Base-by-base conservation (phyloP, 1,284 basidiomycete species). In the Phellinidium pouzarii region DNA sequence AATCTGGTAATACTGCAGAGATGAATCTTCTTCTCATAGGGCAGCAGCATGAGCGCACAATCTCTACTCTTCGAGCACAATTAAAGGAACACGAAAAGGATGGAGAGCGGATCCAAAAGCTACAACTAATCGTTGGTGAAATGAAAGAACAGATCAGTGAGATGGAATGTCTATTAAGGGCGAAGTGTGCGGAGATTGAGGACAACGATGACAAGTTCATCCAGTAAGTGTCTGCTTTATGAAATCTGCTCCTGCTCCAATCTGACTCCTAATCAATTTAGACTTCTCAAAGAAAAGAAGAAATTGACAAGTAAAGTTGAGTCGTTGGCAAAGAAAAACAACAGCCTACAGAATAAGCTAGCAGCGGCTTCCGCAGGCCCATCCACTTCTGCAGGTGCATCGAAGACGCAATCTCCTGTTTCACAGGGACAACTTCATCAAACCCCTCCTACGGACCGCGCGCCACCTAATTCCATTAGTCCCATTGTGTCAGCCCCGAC, bases 181-280 rank as follows among this genome's bases (percentile, higher is more conserved):
- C 66, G 34, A 90, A 87, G 65, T 85, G 80, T 58, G 66, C 73
- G n/a, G 87, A 90, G 66, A 87, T 89, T 54, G 87, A 90, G 62
- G 84, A 84, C 59, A 86, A 88, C 53, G 87, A 90, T 59, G 87
- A 90, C 63, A 78, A 78, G 38, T 78, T 81, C 54, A 78, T 90
- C 54, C 84, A 84, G 87, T 89, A 67, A 60, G 86, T 76, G 37
- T 44, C 41, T 44, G n/a, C 26, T 14, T 17, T 14, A 45, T 26
- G 17, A 3, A 54, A 29, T 44, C 46, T 38, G n/a, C 53, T 41
- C 22, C 27, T 44, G 22, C 19, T 36, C 26, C 44, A 44, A 19
- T 20, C 46, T 29, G 12, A 25, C 31, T 57, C 31, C 59, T 60
- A 44, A 59, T 46, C 22, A 38, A 54, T 50, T 40, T 56, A 89